A percentile compares a stretch with the other conserved stretches of the same genome.
phyloP scores from a whole-genome alignment of 257 asterid species.

The Ehretia macrophylla region DNA sequence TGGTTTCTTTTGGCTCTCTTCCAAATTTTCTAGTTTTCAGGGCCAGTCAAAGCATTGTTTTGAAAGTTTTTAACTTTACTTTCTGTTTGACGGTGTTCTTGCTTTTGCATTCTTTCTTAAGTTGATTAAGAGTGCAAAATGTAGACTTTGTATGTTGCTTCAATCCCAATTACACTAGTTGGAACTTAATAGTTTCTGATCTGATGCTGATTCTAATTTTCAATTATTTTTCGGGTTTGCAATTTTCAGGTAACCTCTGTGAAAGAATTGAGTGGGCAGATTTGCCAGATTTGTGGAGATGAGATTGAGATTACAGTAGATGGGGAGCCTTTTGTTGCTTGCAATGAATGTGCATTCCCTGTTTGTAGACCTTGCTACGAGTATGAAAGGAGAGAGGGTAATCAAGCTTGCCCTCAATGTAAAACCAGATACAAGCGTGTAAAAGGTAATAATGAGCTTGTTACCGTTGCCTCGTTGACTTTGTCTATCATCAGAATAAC shows the following conservation, averaged over 20 bases:
- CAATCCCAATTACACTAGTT: not conserved
- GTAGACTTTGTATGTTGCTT: not conserved
- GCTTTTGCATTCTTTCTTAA: not conserved
- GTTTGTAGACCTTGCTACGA: conserved; percentile 84
- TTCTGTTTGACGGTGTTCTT: not conserved
- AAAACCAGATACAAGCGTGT: conserved; percentile 91
- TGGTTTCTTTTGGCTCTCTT: conserved; percentile 22
- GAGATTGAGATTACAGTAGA: conserved; percentile 50
- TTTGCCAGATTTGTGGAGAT: conserved; percentile 81
- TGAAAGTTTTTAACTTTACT: not conserved
- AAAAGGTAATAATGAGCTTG: conserved; percentile 44
- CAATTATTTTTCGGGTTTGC: not conserved
- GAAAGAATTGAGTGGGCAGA: conserved; percentile 57
- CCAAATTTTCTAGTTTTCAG: conserved; percentile 30
- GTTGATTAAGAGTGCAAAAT: not conserved
- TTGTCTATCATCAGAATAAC: not conserved
- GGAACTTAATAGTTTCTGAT: conserved; percentile 17
- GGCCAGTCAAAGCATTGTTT: conserved; percentile 11
- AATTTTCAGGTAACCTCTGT: conserved; percentile 54
- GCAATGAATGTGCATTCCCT: conserved; percentile 82
- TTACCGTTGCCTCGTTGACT: not conserved
- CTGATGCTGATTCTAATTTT: conserved; percentile 11
- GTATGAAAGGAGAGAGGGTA: conserved; percentile 90
- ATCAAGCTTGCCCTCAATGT: conserved; percentile 97
- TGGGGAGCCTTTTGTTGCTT: conserved; percentile 72